Percentiles rank a stretch among this genome's conserved stretches.
phyloP scores from a whole-genome alignment of 2,329 filamentous ascomycete species.

The Pseudogymnoascus sp. region DNA sequence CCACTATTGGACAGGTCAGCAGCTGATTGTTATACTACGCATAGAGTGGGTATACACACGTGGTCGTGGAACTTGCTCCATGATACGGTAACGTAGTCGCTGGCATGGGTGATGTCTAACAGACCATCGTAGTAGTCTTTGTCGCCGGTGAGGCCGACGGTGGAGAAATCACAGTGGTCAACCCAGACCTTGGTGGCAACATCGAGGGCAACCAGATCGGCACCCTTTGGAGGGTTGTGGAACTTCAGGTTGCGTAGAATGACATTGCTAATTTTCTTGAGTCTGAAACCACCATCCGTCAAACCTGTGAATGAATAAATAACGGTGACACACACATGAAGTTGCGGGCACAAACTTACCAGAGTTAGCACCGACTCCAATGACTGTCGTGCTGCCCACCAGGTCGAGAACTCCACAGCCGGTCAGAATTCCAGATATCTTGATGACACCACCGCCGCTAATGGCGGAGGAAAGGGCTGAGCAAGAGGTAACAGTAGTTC shows the following conservation, averaged over 20 bases:
- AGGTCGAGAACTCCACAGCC: slow-evolving; percentile 32
- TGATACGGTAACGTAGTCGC: slow-evolving; percentile 37
- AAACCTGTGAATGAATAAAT: slow-evolving; percentile 26
- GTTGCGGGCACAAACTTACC: background rate
- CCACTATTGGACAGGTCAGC: slow-evolving; percentile 5
- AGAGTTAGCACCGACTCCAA: slow-evolving; percentile 35
- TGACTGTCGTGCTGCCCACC: slow-evolving; percentile 36
- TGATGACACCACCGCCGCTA: slow-evolving; percentile 28
- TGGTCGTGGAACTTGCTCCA: slow-evolving; percentile 39
- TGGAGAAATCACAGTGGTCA: slow-evolving; percentile 23
- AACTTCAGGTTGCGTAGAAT: slow-evolving; percentile 45
- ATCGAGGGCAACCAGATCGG: slow-evolving; percentile 41
- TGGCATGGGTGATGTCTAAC: slow-evolving; percentile 37
- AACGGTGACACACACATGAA: background rate
- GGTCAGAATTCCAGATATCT: slow-evolving; percentile 34
- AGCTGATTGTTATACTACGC: background rate
- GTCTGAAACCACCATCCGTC: slow-evolving; percentile 36
- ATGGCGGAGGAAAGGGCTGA: slow-evolving; percentile 33
- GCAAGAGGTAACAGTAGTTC: slow-evolving; percentile 39
- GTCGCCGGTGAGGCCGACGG: slow-evolving; percentile 29
- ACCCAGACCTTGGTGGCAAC: slow-evolving; percentile 31
- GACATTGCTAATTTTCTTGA: slow-evolving; percentile 40
- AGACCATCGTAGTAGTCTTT: slow-evolving; percentile 39
- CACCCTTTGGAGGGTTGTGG: slow-evolving; percentile 36
- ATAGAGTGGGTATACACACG: background rate